Percentiles rank a stretch among this genome's conserved stretches.
phyloP scores from a whole-genome alignment of 495 filamentous ascomycete genomes.

The Acidiella bohemica region DNA sequence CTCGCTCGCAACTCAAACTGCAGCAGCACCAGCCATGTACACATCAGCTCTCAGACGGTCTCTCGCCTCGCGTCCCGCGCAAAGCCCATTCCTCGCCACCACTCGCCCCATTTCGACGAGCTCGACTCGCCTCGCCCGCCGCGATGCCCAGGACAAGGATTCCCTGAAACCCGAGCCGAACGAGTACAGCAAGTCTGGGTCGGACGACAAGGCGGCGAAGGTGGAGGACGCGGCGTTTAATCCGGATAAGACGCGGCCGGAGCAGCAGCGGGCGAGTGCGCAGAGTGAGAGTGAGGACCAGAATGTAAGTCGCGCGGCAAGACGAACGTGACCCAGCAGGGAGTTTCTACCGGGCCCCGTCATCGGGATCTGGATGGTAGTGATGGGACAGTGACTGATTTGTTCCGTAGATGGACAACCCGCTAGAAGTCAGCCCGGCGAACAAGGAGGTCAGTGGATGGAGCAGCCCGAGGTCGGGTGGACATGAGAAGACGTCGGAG shows the following conservation, averaged over 20 bases:
- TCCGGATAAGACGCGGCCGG: slow-evolving; percentile 43
- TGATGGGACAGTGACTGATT: background rate
- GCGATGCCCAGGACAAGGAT: slow-evolving; percentile 40
- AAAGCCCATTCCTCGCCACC: background rate
- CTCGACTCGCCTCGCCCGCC: slow-evolving; percentile 10
- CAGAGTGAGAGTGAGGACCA: slow-evolving; percentile 1
- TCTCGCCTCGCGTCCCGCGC: background rate
- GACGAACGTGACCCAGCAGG: no score
- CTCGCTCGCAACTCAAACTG: background rate
- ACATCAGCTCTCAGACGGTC: background rate
- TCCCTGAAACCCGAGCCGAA: slow-evolving; percentile 39
- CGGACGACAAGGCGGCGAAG: slow-evolving; percentile 41
- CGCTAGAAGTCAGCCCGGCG: slow-evolving; percentile 46
- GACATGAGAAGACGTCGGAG: slow-evolving; percentile 29
- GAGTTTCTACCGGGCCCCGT: no score
- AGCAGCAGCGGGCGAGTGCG: slow-evolving; percentile 29
- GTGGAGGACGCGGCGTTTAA: slow-evolving; percentile 42
- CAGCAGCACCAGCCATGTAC: background rate
- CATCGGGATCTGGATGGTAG: no score
- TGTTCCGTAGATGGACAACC: slow-evolving; percentile 23
- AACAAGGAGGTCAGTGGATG: slow-evolving; percentile 46
- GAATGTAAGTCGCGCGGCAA: no score
- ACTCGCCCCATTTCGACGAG: background rate
- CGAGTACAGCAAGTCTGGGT: slow-evolving; percentile 46
- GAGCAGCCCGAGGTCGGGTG: slow-evolving; percentile 35